A percentile compares a stretch with the other conserved stretches of the same genome.
Conservation (phyloP, 75 land plant species). For the Sequoia sempervirens region DNA sequence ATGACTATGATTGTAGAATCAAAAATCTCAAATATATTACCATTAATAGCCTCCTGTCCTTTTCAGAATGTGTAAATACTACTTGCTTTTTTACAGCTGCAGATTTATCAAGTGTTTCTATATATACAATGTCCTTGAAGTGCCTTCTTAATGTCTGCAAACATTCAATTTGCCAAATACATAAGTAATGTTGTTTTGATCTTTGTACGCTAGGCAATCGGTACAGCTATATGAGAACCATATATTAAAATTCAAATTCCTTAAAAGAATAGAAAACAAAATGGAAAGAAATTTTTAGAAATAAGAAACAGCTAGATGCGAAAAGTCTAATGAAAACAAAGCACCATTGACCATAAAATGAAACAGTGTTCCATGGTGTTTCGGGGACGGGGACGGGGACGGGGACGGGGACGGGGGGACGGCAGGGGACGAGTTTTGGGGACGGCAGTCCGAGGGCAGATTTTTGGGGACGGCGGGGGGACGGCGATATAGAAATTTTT, state of each 20-base stretch:
- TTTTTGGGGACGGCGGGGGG: too few relatives aligned
- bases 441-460: too few relatives aligned
- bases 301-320: not conserved
- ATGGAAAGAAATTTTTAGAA: not conserved
- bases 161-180: constrained; percentile 1
- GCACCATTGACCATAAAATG: not conserved
- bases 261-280: not conserved
- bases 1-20: constrained; percentile 1
- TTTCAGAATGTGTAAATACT: constrained; percentile 48
- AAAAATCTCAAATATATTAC: constrained; percentile 25
- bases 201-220: not conserved
- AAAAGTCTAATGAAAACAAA: not conserved
- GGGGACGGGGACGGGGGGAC: too few relatives aligned
- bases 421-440: too few relatives aligned
- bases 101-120: constrained; percentile 27
- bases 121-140: constrained; percentile 56
- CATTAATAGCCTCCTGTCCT: constrained; percentile 51
- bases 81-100: constrained; percentile 21
- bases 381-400: too few relatives aligned
- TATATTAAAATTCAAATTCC: not conserved
- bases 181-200: not conserved
- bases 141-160: constrained; percentile 54
- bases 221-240: not conserved
- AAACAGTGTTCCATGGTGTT: too few relatives aligned
- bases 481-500: too few relatives aligned